Evolutionary conservation across 2,329 filamentous ascomycete species (phyloP), one percentile per base, ranked within the genome.

Genomic region (Dactylellina drechsleri): DNA sequence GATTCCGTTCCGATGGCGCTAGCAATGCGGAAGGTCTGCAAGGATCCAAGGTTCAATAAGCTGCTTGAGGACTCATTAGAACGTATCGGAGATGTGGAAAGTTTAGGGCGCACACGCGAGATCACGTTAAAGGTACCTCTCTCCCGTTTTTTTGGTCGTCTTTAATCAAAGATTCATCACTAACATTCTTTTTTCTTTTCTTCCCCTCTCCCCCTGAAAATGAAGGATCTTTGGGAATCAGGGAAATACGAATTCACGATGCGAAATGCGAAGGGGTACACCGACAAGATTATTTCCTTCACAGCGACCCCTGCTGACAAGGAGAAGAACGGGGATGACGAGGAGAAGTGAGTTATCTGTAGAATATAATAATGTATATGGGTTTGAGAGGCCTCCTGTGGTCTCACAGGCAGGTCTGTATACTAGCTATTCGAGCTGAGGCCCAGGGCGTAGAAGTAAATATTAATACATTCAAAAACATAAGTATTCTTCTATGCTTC

Each of bases 1-100:
- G 94, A 96, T 81, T 94, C 90, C 1, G 94, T 99, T 26, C 95
- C 95, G 1, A 99, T 99, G 95, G 92, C 96, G 82, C 89, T 89
- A 57, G 95, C 95, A 0, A 96, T 99, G 82, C 87, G 89, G 68
- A 88, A 93, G 79, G 93, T 99, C 12, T 97, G 93, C 80, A 82
- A 84, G 2, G 83, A 90, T 78, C 86, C 88, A 2, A 91, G 91
- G 4, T 99, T 99, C 81, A 89, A 92, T 23, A 85, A 93, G 77
- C 90, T 93, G 81, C 84, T 99, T 15, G 89, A 96, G 76, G 89
- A 87, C 2, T 98, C 95, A 0, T 84, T 97, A 23, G 87, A 94
- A 71, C 87, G 95, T 20, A 99, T 99, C 78, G 83, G 86, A n/a
- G 93, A 91, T 77, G 99, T 99, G 80, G 95, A 99, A 84, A 93